phyloP scores from a whole-genome alignment of 352 stramenopile genomes.

The Achlya hypogyna region DNA sequence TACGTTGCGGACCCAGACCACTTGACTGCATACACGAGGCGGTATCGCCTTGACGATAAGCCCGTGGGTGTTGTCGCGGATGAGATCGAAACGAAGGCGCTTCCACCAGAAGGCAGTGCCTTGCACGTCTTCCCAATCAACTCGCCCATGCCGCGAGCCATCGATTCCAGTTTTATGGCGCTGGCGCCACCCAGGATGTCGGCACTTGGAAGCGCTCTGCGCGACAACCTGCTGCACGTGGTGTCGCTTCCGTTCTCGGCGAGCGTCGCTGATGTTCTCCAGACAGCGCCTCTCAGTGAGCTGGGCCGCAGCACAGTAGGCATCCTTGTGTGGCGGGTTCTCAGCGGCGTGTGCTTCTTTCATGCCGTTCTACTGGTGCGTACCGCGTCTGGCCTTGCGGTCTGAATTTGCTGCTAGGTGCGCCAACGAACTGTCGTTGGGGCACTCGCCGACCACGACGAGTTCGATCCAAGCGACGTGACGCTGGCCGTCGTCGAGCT shows the following conservation, averaged over 20 bases:
- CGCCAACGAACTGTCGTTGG: slow-evolving; percentile 6
- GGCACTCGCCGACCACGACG: not conserved
- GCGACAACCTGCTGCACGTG: not conserved
- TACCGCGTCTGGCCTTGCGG: not conserved
- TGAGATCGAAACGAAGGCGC: not conserved
- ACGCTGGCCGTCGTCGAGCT: slow-evolving; percentile 7
- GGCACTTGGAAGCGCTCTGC: not conserved
- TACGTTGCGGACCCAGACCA: not conserved
- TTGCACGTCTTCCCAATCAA: not conserved
- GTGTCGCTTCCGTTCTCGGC: slow-evolving; percentile 17
- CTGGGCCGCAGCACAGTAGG: not conserved
- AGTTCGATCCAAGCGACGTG: not conserved
- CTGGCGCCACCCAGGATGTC: not conserved
- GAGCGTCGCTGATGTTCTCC: not conserved
- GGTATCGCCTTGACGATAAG: not conserved
- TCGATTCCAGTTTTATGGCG: not conserved
- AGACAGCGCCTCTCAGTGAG: not conserved
- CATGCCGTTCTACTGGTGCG: slow-evolving; percentile 9
- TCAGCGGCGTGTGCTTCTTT: slow-evolving; percentile 12
- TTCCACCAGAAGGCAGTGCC: not conserved
- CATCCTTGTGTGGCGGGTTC: slow-evolving; percentile 7
- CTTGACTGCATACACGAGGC: not conserved
- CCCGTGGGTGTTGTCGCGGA: not conserved
- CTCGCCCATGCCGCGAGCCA: not conserved
- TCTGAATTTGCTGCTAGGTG: slow-evolving; percentile 5